These are phyloP conservation scores for Pluteus cervinus DNA, from an alignment of 768 basidiomycete genomes.

Conservation along the genomic window DNA sequence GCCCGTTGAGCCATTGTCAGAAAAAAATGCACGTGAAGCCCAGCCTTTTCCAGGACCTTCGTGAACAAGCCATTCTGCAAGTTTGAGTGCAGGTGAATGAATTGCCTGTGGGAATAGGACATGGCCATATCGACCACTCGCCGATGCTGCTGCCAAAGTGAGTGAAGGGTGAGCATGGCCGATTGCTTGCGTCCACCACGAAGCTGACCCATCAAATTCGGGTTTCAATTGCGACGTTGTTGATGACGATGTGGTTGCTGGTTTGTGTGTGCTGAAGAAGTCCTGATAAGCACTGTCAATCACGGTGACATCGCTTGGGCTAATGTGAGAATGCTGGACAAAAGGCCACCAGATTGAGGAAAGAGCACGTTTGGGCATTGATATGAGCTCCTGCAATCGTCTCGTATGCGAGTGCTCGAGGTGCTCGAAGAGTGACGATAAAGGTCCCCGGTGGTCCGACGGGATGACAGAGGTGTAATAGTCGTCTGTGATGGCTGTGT, in stretches of 20 bases:
- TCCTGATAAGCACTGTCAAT: slow-evolving; percentile 89
- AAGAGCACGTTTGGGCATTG: slow-evolving; percentile 74
- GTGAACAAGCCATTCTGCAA: slow-evolving; percentile 73
- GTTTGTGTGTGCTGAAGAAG: slow-evolving; percentile 71
- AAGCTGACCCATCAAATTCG: slow-evolving; percentile 88
- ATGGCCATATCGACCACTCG: slow-evolving; percentile 92
- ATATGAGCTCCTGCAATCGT: slow-evolving; percentile 68
- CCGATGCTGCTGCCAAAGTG: slow-evolving; percentile 80
- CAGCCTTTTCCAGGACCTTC: slow-evolving; percentile 82
- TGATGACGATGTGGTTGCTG: slow-evolving; percentile 11
- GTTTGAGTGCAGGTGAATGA: slow-evolving; percentile 76
- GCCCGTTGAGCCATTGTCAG: slow-evolving; percentile 92
- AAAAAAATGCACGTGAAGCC: slow-evolving; percentile 89
- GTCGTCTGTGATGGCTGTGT: slow-evolving; percentile 48
- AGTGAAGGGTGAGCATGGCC: slow-evolving; percentile 78
- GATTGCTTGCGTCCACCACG: slow-evolving; percentile 96
- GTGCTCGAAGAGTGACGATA: slow-evolving; percentile 45
- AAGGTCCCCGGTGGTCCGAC: slow-evolving; percentile 23
- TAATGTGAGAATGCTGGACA: slow-evolving; percentile 79
- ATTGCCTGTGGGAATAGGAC: slow-evolving; percentile 93
- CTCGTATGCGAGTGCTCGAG: slow-evolving; percentile 57
- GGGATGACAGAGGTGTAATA: slow-evolving; percentile 62
- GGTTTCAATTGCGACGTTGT: slow-evolving; percentile 31
- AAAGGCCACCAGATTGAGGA: slow-evolving; percentile 96
- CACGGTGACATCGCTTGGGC: slow-evolving; percentile 73